A percentile compares a stretch with the other conserved stretches of the same genome.
These are phyloP conservation scores for Lipomyces yamadae DNA, from an alignment of 805 yeast species.

Conservation along the genomic window DNA sequence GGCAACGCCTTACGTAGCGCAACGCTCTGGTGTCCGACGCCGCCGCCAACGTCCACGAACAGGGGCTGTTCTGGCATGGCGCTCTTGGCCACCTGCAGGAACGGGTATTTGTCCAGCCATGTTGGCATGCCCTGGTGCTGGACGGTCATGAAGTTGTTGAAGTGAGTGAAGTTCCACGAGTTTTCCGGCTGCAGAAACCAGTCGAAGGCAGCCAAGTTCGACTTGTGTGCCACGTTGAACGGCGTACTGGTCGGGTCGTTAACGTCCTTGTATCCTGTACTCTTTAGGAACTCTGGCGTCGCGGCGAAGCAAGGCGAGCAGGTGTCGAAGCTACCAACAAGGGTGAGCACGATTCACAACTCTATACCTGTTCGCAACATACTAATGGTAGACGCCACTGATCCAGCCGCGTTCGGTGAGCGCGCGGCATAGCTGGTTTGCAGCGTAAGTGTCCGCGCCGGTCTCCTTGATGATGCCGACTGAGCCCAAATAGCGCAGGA, in stretches of 20 bases:
- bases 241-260: neutral
- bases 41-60: conserved; percentile 1
- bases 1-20: neutral
- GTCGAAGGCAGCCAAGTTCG: neutral
- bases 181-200: neutral
- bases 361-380: neutral
- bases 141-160: neutral
- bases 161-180: neutral
- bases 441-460: neutral
- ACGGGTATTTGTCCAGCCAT: neutral
- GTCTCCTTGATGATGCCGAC: conserved; percentile 1
- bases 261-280: neutral
- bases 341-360: neutral
- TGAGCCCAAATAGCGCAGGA: neutral
- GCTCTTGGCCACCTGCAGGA: neutral
- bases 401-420: no score
- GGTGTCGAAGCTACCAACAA: neutral
- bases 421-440: neutral
- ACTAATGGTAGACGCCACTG: conserved; percentile 7
- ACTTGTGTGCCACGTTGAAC: neutral
- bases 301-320: neutral
- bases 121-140: conserved; percentile 2
- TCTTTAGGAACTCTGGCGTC: neutral
- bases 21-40: neutral
- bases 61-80: neutral